Base-by-base conservation (phyloP, 2,329 filamentous ascomycete genomes). In the Westerdykella aurantiaca region DNA sequence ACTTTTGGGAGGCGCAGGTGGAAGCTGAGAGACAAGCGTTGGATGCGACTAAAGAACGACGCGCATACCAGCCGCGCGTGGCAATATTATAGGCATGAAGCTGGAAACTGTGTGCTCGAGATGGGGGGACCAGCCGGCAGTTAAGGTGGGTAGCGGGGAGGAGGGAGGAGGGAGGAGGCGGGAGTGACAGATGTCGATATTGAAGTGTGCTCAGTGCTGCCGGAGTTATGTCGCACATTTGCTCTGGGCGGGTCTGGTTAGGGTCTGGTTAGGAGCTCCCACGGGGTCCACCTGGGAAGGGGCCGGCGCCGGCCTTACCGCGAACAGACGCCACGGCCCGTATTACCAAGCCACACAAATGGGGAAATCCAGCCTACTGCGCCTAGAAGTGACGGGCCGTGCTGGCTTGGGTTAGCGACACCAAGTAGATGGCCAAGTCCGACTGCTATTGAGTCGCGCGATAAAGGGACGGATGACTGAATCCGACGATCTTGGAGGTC, bases 141-240 rank as follows among this genome's bases (percentile, higher is more conserved):
- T 31, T 39, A 9, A 29, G 25, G 25, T 29, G 25, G 25, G 25
- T 3, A 21, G 18, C 4, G 18, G 18, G 18, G 18, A 21, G 18
- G 18, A 21, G 6, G 18, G 18, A 21, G 18, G 18, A 6, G 6
- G 18, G 25, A 29, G 25, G 34, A 13, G 31, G 34, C 13, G 41
- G 37, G 17, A 42, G 14, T 37, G 39, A 17, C 41, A 42, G 39
- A 44, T 37, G 46, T 42, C 42, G 38, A 37, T 12, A 18, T 34
- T 40, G 38, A 21, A 40, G 37, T 38, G 38, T 39, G 25, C 25
- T 29, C 4, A 43, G 38, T 39, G 25, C 25, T 29, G 25, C 25
- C 25, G 25, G 25, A 29, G 25, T 29, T 29, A 29, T 29, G 25
- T 29, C 25, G 7, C 25, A 29, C 25, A 29, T 10, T 29, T 3